Percentiles rank a stretch among this genome's conserved stretches.
phyloP scores from a whole-genome alignment of 2,329 filamentous ascomycete species.

The Periconia sp. region DNA sequence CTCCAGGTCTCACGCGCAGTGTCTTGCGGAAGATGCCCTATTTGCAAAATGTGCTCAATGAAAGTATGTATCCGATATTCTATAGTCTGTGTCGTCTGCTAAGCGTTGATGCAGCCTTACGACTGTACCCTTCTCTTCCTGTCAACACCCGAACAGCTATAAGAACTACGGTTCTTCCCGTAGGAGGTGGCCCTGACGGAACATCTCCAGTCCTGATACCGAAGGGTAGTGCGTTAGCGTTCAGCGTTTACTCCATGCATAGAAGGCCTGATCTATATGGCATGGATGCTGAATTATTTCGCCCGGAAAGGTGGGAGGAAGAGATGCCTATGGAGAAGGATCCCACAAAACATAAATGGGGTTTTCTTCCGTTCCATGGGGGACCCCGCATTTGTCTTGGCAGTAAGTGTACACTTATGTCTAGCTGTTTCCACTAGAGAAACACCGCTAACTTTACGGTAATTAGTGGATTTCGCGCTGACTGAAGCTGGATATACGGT shows the following conservation, averaged over 20 bases:
- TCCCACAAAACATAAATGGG: constrained; percentile 18
- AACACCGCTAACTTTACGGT: constrained; percentile 3
- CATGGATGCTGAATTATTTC: constrained; percentile 19
- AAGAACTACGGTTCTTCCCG: constrained; percentile 27
- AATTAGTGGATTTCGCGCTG: constrained; percentile 23
- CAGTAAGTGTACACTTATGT: constrained; percentile 9
- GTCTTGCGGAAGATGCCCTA: constrained; percentile 41
- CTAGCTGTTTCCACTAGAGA: background rate
- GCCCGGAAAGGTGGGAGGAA: constrained; percentile 16
- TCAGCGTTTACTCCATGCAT: constrained; percentile 23
- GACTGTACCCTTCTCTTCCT: constrained; percentile 30
- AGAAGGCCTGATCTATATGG: constrained; percentile 18
- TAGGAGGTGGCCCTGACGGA: constrained; percentile 27
- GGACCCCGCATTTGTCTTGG: constrained; percentile 22
- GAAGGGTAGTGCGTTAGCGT: constrained; percentile 20
- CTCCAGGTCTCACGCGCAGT: constrained; percentile 46
- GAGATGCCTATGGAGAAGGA: constrained; percentile 20
- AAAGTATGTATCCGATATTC: constrained; percentile 38
- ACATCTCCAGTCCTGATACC: constrained; percentile 32
- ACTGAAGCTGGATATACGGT: constrained; percentile 19
- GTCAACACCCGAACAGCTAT: constrained; percentile 25
- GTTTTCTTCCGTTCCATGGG: constrained; percentile 24
- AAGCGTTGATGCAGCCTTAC: constrained; percentile 14
- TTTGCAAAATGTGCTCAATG: constrained; percentile 31
- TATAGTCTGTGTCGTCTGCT: background rate